Evolutionary conservation across 306 rosid species (phyloP).

Genomic region (Dicorynia guianensis): DNA sequence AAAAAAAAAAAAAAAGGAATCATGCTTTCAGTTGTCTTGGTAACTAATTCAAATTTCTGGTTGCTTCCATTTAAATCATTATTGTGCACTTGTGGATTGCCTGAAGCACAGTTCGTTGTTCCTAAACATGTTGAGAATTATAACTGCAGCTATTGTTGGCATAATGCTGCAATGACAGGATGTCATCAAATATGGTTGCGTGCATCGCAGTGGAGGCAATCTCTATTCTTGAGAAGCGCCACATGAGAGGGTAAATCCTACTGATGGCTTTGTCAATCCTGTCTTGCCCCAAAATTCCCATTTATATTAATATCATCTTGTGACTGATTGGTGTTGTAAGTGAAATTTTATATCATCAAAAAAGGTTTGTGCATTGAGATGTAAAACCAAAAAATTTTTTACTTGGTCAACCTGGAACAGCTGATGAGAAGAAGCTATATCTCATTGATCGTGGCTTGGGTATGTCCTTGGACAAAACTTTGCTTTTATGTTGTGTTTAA

Average conservation of each 20-base stretch:
- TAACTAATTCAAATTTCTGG: too few relatives aligned
- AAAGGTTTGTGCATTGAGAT: conserved; percentile 94
- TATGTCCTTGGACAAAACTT: conserved; percentile 42
- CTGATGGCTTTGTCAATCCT: neutral
- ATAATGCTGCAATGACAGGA: too few relatives aligned
- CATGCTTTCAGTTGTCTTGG: too few relatives aligned
- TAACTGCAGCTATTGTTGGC: too few relatives aligned
- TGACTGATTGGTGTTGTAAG: conserved; percentile 16
- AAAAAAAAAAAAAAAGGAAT: too few relatives aligned
- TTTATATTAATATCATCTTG: conserved; percentile 28
- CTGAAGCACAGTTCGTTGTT: too few relatives aligned
- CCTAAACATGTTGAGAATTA: too few relatives aligned
- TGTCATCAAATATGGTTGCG: conserved; percentile 90
- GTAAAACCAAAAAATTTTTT: conserved; percentile 96
- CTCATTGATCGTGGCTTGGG: conserved; percentile 96
- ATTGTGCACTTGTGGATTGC: too few relatives aligned
- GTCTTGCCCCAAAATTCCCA: neutral
- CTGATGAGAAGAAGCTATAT: conserved; percentile 90
- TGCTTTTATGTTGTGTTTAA: conserved; percentile 10
- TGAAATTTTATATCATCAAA: conserved; percentile 31
- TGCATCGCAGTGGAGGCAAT: conserved; percentile 97
- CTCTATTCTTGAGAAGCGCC: conserved; percentile 96
- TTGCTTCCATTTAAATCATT: too few relatives aligned
- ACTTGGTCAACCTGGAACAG: conserved; percentile 90
- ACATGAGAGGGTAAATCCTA: conserved; percentile 77